Evolutionary conservation across 2,329 filamentous ascomycete species (phyloP), one percentile per base, ranked within the genome.

Genomic region (Calonectria honghensis): DNA sequence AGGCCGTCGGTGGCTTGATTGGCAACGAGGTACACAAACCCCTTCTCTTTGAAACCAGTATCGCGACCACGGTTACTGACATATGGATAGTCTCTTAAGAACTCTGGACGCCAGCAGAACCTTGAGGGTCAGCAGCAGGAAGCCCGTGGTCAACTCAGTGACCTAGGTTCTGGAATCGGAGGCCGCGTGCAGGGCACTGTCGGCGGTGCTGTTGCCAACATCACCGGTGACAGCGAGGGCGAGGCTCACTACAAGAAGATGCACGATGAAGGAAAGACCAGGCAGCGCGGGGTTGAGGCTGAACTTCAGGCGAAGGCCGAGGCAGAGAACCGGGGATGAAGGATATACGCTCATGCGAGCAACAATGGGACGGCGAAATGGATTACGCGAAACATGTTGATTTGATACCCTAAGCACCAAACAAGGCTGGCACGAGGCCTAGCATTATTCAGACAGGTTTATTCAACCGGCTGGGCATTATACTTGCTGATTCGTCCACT

Each of bases 221-320:
- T 97, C 18, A 94, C 92, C 2, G 96, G 96, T 24, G 93, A 97
- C 83, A 87, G 88, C 63, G 85, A 87, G 35, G 91, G 91, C 74
- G 89, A 96, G 88, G 84, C 88, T 63, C 91, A 92, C 83, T 94
- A 92, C 82, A 88, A 94, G 84, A 84, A 89, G 79, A 87, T 94
- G 85, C 95, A 97, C 82, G 95, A 97, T 80, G 86, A 91, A 77
- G 96, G 96, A 77, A 98, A 97, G 92, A 94, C 94, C 27, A 89
- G 91, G 82, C 94, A 98, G 90, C 91, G 95, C 27, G 94, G 95
- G 65, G 96, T 93, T 1, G 96, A 98, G 90, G 87, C 90, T 48
- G 95, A 98, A 82, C 89, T 98, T 72, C 87, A 94, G 85, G 96
- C 95, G 91, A 88, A 94, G 88, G 90, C 88, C 0, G 89, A 91